Evolutionary conservation across 177 flowering plant genomes (phyloP), one percentile per base, ranked within the genome.

Genomic region (Vitis hybrid): DNA sequence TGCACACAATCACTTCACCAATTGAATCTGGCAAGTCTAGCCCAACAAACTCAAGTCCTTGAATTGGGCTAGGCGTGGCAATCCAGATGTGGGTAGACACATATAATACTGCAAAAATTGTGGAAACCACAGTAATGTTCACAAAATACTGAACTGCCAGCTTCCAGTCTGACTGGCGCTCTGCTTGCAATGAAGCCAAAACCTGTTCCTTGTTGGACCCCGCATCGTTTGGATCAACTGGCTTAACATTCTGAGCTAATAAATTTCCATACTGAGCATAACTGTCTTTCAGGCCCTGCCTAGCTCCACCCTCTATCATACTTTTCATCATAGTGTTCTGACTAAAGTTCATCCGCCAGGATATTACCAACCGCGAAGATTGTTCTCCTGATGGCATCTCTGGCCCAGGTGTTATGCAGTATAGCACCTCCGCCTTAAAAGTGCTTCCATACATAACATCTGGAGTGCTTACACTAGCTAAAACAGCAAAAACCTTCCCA

Each of bases 261-360:
- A 87, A 64, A 64, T 66, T 74, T 13, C 81, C 81, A 73, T 67
- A 86, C 72, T 82, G 88, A 62, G 85, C 92, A 69, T 80, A 90
- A 77, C 87, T 91, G 26, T 90, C 97, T 82, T 84, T 92, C 7
- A 94, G 76, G 74, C 97, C 97, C 77, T 85, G 90, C 39, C 91
- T 80, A 3, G 97, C 92, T 64, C 99, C 99, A 78, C 79, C 77
- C 76, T 94, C 99, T 65, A 94, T 91, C 97, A 92, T 87, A 59
- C 97, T 85, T 77, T 86, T 92, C 97, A 94, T 92, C 90, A 94
- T 91, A 58, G 94, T 92, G 77, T 89, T 92, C 79, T 94, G 99
- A 58, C 87, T 62, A 76, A 94, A 94, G 73, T 94, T 94, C 76
- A 86, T 82, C 59, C 94, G 82, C 99, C 99, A 92, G 2, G 99